Base-by-base conservation (phyloP, 2,329 filamentous ascomycete species). In the Botrytis paeoniae region DNA sequence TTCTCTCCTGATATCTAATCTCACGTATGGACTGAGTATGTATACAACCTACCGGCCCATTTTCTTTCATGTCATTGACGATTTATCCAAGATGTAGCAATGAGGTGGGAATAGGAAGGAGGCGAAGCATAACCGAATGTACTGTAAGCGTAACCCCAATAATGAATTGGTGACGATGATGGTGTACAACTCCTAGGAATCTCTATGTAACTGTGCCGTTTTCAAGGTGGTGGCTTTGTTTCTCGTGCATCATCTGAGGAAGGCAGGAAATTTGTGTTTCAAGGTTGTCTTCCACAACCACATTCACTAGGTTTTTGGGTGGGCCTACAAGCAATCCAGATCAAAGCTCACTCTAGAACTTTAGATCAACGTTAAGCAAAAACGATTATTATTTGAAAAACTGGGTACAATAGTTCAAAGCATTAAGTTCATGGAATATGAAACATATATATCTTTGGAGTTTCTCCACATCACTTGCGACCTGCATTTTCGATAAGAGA, bases 231-330 rank as follows among this genome's bases (percentile, higher is more conserved):
- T 39, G 43, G 41, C 59, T 64, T 63, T 62, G 61, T 51, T 63
- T 43, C 41, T 32, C 43, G 22, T 64, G 69, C 69, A 71, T 61
- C 61, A 71, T 39, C 43, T 64, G 32, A 48, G 60, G 39, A 71
- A 20, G 35, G 60, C 64, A 68, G 64, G 65, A 68, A 57, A 54
- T 71, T 71, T 71, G 70, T 57, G 70, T 71, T 71, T 71, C 61
- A 45, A 48, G 45, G 45, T 61, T 70, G n/a, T 8, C 60, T 54
- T 22, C n/a, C 51, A 57, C n/a, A n/a, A 57, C 51, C 25, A 57
- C n/a, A n/a, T 57, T 57, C 51, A 29, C 51, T 29, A 29, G 32
- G 37, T 32, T 16, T 59, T 69, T 32, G 7, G 35, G 66, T 43
- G 66, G 35, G 29, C 16, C 48, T 32, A 32, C 39, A 57, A 41